Percentiles rank a stretch among this genome's conserved stretches.
Evolutionary conservation across 352 stramenopile species (phyloP).

Genomic region (Phytophthora cajani): DNA sequence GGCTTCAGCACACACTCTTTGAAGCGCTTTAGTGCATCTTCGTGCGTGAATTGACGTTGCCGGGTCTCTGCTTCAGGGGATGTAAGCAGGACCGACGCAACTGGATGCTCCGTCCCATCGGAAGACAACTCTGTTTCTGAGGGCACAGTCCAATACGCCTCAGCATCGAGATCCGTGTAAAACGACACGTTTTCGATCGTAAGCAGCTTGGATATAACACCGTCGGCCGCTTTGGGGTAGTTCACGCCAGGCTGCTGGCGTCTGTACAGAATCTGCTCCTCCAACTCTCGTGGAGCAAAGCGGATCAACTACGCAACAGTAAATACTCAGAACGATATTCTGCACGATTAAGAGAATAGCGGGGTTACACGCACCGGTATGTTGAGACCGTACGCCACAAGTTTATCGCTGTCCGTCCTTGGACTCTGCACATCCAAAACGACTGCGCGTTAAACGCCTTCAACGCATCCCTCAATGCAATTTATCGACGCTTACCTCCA

Average conservation of each 20-base stretch:
- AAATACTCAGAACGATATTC: slow-evolving; percentile 2
- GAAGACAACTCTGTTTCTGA: slow-evolving; percentile 3
- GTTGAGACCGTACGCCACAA: slow-evolving; percentile 64
- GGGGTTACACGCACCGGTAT: slow-evolving; percentile 46
- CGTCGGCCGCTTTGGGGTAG: slow-evolving; percentile 44
- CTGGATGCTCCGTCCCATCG: not conserved
- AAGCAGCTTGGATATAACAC: slow-evolving; percentile 60
- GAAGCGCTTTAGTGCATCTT: slow-evolving; percentile 38
- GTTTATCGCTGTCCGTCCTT: slow-evolving; percentile 38
- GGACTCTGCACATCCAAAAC: slow-evolving; percentile 43
- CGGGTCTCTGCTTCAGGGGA: slow-evolving; percentile 1
- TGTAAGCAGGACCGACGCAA: slow-evolving; percentile 2
- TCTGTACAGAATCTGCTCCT: slow-evolving; percentile 69
- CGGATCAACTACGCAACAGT: slow-evolving; percentile 51
- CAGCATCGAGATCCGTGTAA: slow-evolving; percentile 64
- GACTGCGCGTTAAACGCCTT: not conserved
- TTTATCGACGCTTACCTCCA: slow-evolving; percentile 49
- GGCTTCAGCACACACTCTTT: slow-evolving; percentile 40
- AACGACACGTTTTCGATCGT: slow-evolving; percentile 65
- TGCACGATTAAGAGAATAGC: not conserved
- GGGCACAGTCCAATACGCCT: slow-evolving; percentile 34
- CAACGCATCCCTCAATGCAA: not conserved
- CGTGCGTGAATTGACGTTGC: slow-evolving; percentile 9
- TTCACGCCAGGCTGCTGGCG: slow-evolving; percentile 56
- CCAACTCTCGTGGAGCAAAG: slow-evolving; percentile 52